Evolutionary conservation across 1,284 basidiomycete genomes (phyloP).

Genomic region (Ceratobasidium sp.): DNA sequence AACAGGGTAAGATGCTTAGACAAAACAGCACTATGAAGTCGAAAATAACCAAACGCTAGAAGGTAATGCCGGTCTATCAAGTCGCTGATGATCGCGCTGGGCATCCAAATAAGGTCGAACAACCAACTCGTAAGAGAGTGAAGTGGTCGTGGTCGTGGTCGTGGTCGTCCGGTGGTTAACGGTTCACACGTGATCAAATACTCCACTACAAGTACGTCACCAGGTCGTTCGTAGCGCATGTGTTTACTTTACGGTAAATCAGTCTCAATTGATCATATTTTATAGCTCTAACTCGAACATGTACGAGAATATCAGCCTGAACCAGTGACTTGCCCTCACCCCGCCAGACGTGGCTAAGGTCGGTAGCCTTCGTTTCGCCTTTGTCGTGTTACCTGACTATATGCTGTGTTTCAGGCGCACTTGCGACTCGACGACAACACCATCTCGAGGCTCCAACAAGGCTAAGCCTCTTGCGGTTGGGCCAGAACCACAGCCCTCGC

Average conservation of each 20-base stretch:
- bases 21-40: too few species aligned
- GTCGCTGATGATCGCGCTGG: too few species aligned
- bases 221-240: conserved; percentile 58
- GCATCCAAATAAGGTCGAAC: too few species aligned
- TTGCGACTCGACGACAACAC: conserved; percentile 67
- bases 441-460: conserved; percentile 66
- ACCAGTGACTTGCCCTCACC: conserved; percentile 73
- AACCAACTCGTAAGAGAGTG: too few species aligned
- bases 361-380: neutral
- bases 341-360: conserved; percentile 71
- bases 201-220: too few species aligned
- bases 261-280: conserved; percentile 73
- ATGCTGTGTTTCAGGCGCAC: conserved; percentile 58
- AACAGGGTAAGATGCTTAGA: too few species aligned
- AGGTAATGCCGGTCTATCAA: too few species aligned
- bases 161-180: too few species aligned
- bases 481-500: conserved; percentile 33
- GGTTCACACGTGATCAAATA: too few species aligned
- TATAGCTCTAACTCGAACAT: conserved; percentile 74
- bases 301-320: conserved; percentile 71
- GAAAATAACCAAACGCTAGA: too few species aligned
- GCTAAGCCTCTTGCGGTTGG: conserved; percentile 67
- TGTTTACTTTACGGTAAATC: conserved; percentile 72
- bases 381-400: neutral
- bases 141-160: too few species aligned